These are phyloP conservation scores for Didymella lethalis DNA, from an alignment of 2,329 filamentous ascomycete species.

Conservation along the genomic window DNA sequence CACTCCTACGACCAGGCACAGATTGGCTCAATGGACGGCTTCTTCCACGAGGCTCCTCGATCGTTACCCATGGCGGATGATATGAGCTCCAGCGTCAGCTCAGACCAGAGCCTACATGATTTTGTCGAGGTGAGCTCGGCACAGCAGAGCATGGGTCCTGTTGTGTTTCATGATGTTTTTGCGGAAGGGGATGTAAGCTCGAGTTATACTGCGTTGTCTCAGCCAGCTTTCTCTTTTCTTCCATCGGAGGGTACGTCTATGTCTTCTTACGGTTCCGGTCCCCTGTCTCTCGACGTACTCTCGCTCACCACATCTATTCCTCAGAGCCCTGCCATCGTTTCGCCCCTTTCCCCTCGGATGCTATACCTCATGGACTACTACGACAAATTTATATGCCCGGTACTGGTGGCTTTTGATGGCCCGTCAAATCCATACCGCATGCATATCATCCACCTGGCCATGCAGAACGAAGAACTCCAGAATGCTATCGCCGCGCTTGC, in stretches of 20 bases:
- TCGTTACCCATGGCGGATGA: slow-evolving; percentile 50
- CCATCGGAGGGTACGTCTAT: slow-evolving; percentile 53
- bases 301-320: slow-evolving; percentile 53
- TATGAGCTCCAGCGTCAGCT: slow-evolving; percentile 57
- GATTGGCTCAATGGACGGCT: slow-evolving; percentile 50
- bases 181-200: slow-evolving; percentile 50
- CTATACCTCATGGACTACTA: slow-evolving; percentile 94
- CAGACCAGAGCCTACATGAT: slow-evolving; percentile 55
- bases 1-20: slow-evolving; percentile 46
- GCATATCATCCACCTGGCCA: slow-evolving; percentile 80
- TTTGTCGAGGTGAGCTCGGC: slow-evolving; percentile 52
- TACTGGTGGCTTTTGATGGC: slow-evolving; percentile 89
- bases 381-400: slow-evolving; percentile 88
- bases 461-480: slow-evolving; percentile 81
- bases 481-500: slow-evolving; percentile 90
- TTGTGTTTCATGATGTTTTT: slow-evolving; percentile 51
- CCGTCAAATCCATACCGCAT: slow-evolving; percentile 83
- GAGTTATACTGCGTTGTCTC: slow-evolving; percentile 47
- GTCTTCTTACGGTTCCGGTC: slow-evolving; percentile 52
- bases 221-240: slow-evolving; percentile 51
- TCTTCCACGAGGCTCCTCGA: slow-evolving; percentile 47
- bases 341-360: slow-evolving; percentile 75
- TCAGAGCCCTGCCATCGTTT: slow-evolving; percentile 61
- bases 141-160: slow-evolving; percentile 46
- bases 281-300: slow-evolving; percentile 48